Evolutionary conservation across 2,329 filamentous ascomycete species (phyloP).

Genomic region (Clarireedia homoeocarpa): DNA sequence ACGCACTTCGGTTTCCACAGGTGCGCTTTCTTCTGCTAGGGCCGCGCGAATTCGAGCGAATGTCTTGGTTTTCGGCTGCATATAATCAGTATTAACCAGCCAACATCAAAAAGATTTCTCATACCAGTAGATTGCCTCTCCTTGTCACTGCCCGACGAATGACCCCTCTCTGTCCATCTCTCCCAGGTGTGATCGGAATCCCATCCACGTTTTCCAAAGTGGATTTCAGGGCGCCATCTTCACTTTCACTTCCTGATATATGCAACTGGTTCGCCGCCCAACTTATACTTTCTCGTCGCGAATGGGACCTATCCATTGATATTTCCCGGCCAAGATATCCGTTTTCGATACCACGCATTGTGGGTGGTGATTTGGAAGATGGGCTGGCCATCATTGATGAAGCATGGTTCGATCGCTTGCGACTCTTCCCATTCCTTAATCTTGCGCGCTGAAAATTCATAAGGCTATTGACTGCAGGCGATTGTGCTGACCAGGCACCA

Average conservation of each 20-base stretch:
- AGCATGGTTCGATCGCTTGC: slow-evolving; percentile 59
- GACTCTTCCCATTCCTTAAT: slow-evolving; percentile 50
- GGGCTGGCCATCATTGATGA: slow-evolving; percentile 45
- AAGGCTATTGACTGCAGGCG: slow-evolving; percentile 66
- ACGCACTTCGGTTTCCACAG: slow-evolving; percentile 79
- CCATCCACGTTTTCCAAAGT: slow-evolving; percentile 32
- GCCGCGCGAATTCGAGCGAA: slow-evolving; percentile 91
- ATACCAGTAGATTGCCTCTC: slow-evolving; percentile 78
- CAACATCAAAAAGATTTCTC: slow-evolving; percentile 27
- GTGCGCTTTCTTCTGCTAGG: slow-evolving; percentile 78
- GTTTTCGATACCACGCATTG: slow-evolving; percentile 31
- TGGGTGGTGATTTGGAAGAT: slow-evolving; percentile 72
- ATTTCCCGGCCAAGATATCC: slow-evolving; percentile 48
- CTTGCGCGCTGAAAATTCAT: slow-evolving; percentile 67
- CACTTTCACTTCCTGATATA: slow-evolving; percentile 73
- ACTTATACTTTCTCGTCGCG: slow-evolving; percentile 80
- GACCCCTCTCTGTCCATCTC: slow-evolving; percentile 62
- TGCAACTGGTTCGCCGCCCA: slow-evolving; percentile 85
- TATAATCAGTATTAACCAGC: slow-evolving; percentile 24
- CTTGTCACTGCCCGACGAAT: slow-evolving; percentile 77
- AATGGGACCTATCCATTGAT: slow-evolving; percentile 39
- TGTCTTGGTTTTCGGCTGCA: slow-evolving; percentile 86
- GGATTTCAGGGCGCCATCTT: slow-evolving; percentile 52
- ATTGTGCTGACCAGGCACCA: slow-evolving; percentile 58
- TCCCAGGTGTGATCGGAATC: slow-evolving; percentile 34